A percentile compares a stretch with the other conserved stretches of the same genome.
Conservation (phyloP, 1,284 basidiomycete species). For the Sutorius eximius region DNA sequence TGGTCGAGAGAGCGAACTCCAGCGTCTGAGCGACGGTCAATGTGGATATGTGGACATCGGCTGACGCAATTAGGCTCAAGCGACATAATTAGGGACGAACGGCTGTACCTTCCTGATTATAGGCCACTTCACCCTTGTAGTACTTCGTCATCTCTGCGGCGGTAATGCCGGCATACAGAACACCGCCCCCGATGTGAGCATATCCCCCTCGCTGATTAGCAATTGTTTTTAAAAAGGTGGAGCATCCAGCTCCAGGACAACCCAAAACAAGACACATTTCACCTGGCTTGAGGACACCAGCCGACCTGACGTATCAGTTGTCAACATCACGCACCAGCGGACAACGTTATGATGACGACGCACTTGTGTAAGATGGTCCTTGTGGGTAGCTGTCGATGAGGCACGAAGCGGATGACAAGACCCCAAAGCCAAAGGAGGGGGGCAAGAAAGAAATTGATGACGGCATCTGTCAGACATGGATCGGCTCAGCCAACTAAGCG, state of each 20-base stretch:
- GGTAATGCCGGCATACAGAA: conserved; percentile 73
- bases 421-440: conserved; percentile 54
- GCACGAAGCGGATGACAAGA: conserved; percentile 54
- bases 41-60: conserved; percentile 76
- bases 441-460: conserved; percentile 55
- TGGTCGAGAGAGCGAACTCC: conserved; percentile 65
- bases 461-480: conserved; percentile 48
- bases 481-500: not conserved
- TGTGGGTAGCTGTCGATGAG: conserved; percentile 51
- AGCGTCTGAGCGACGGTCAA: conserved; percentile 75
- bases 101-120: conserved; percentile 70
- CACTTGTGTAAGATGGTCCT: conserved; percentile 69
- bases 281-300: conserved; percentile 59
- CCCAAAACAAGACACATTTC: conserved; percentile 65
- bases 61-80: conserved; percentile 30
- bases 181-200: conserved; percentile 59
- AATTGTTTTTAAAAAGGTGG: conserved; percentile 76
- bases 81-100: not conserved
- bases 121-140: conserved; percentile 84
- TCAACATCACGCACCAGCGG: conserved; percentile 18
- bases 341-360: conserved; percentile 24
- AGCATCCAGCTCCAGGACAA: conserved; percentile 80
- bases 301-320: conserved; percentile 48
- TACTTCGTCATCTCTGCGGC: conserved; percentile 62
- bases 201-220: conserved; percentile 71